A percentile compares a stretch with the other conserved stretches of the same genome.
These are phyloP conservation scores for Pythium volutum DNA, from an alignment of 352 stramenopile genomes.

Conservation along the genomic window DNA sequence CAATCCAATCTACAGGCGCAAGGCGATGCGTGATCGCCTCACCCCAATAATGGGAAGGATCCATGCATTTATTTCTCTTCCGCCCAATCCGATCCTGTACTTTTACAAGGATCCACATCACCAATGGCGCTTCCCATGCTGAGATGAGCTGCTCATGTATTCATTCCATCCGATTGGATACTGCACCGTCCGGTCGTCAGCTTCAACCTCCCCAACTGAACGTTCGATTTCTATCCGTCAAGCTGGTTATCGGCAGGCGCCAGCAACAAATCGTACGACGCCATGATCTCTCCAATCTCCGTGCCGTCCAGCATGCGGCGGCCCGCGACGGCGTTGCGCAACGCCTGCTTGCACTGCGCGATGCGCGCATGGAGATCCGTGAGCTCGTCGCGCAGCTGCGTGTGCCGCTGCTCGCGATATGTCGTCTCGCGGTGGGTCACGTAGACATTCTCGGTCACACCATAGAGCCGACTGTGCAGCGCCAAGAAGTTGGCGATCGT, in stretches of 20 bases:
- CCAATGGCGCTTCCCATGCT: no score
- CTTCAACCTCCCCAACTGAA: no score
- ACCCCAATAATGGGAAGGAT: no score
- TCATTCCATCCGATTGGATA: no score
- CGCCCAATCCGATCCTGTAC: no score
- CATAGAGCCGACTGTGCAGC: slow-evolving; percentile 52
- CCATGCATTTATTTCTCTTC: no score
- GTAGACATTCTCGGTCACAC: slow-evolving; percentile 72
- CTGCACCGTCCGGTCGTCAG: no score
- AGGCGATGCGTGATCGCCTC: no score
- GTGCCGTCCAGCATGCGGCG: slow-evolving; percentile 52
- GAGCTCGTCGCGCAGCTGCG: slow-evolving; percentile 31
- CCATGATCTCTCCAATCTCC: slow-evolving; percentile 52
- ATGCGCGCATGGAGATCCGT: slow-evolving; percentile 35
- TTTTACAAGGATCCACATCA: no score
- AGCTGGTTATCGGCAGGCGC: slow-evolving; percentile 28
- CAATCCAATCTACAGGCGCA: no score
- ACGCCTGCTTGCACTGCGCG: slow-evolving; percentile 34
- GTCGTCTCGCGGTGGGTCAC: slow-evolving; percentile 41
- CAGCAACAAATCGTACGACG: slow-evolving; percentile 30
- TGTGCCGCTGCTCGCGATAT: slow-evolving; percentile 36
- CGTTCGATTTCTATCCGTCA: not conserved
- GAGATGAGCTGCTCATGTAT: no score
- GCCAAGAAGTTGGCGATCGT: slow-evolving; percentile 40
- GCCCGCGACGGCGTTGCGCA: slow-evolving; percentile 36